Conservation (phyloP, 768 basidiomycete genomes). For the Punctularia strigosozonata region DNA sequence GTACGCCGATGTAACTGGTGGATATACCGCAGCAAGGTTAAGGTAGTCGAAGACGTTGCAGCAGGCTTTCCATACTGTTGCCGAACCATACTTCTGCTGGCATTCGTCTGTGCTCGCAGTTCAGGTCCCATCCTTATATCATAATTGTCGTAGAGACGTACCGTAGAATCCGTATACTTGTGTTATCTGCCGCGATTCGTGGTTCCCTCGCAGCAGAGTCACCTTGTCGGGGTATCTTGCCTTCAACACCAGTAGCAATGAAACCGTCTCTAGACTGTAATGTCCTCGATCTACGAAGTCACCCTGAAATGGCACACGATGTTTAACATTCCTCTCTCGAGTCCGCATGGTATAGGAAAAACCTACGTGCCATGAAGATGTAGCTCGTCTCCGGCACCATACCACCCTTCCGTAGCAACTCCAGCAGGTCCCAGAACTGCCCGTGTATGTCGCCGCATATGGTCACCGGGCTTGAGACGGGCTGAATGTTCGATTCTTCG, state of each 20-base stretch:
- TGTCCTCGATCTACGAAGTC: constrained; percentile 97
- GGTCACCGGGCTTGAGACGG: constrained; percentile 90
- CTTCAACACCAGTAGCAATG: constrained; percentile 79
- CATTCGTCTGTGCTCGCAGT: constrained; percentile 62
- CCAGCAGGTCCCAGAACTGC: constrained; percentile 94
- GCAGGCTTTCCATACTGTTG: constrained; percentile 94
- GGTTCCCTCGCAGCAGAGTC: constrained; percentile 87
- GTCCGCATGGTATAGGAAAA: constrained; percentile 14
- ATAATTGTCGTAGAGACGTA: constrained; percentile 20
- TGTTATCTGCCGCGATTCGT: constrained; percentile 95
- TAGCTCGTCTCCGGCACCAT: constrained; percentile 83
- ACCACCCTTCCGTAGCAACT: constrained; percentile 79
- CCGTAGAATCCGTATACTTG: constrained; percentile 99
- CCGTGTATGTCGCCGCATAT: constrained; percentile 96
- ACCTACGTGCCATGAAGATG: constrained; percentile 84
- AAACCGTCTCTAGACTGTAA: constrained; percentile 92
- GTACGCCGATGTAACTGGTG: not conserved
- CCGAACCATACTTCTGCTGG: constrained; percentile 93
- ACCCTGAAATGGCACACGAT: constrained; percentile 46
- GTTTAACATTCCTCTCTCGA: not conserved
- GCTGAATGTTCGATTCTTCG: constrained; percentile 97
- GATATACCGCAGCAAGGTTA: constrained; percentile 81
- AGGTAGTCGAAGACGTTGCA: constrained; percentile 95
- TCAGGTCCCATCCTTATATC: not conserved
- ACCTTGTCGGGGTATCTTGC: constrained; percentile 93